A percentile compares a stretch with the other conserved stretches of the same genome.
Evolutionary conservation across 108 stramenopile species (phyloP).

Genomic region (Seminavis robusta): DNA sequence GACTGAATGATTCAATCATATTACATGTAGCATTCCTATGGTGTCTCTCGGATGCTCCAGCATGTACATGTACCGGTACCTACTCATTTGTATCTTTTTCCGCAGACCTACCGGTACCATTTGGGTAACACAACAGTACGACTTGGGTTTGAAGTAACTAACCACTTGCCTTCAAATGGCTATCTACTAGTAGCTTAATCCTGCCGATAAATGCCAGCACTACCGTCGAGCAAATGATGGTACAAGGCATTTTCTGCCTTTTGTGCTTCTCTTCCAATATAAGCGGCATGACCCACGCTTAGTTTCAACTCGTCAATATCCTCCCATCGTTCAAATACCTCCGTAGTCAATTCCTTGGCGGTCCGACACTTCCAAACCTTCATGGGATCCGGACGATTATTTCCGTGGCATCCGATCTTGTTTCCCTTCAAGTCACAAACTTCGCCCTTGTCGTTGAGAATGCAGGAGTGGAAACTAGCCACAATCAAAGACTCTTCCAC

Average conservation of each 20-base stretch:
- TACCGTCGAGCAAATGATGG: no score
- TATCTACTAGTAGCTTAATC: no score
- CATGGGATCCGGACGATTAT: conserved; percentile 37
- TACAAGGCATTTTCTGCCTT: conserved; percentile 43
- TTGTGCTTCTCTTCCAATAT: conserved; percentile 55
- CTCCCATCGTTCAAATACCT: conserved; percentile 49
- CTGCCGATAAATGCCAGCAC: conserved; percentile 31
- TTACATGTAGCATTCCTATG: no score
- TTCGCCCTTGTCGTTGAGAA: conserved; percentile 54
- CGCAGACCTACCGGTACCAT: no score
- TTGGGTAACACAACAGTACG: no score
- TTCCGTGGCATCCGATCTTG: conserved; percentile 30
- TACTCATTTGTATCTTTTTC: no score
- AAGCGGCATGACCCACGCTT: conserved; percentile 45
- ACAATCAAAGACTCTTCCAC: conserved; percentile 17
- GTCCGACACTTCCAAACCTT: conserved; percentile 38
- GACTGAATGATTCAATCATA: no score
- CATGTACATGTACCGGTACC: no score
- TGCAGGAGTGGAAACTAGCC: conserved; percentile 45
- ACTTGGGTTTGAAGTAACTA: no score
- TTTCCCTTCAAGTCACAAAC: conserved; percentile 50
- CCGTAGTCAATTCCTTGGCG: conserved; percentile 47
- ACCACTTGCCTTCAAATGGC: no score
- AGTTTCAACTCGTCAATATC: conserved; percentile 19
- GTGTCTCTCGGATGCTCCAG: no score